Base-by-base conservation (phyloP, 1,139 yeast species). In the Ashbya aceris region DNA sequence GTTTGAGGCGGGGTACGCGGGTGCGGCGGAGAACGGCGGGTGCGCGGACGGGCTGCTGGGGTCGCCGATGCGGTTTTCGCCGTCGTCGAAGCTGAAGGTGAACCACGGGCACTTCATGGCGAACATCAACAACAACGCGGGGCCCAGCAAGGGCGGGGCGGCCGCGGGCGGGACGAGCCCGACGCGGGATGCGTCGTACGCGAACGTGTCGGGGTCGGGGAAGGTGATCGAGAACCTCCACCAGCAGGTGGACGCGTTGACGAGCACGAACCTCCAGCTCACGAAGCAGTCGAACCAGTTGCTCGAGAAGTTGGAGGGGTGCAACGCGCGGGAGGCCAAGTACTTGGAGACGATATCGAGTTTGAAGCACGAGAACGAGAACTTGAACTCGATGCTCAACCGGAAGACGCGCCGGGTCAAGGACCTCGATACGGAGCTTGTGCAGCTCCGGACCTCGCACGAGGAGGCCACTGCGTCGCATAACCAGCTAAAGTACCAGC, bases 351-450 rank as follows among this genome's bases (percentile, higher is more conserved):
- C 77, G 55, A 63, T 79, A 49, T 79, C 84, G 33, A 80, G 79
- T 51, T 68, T 80, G 28, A 80, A 79, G 58, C 85, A 79, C 55
- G 85, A 81, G 52, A 77, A 77, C 52, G 84, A 80, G 52, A 78
- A 79, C 66, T 68, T 79, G 35, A 75, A 71, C 50, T 78, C 84
- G 0, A 60, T 79, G 49, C 63, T 80, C 49, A 77, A 72, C 49
- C 65, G 87, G 46, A 79, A 80, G 55, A 81, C 79, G 54, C 68
- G 86, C 45, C 65, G 84, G 45, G 72, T 81, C 36, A 54, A 67
- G 33, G 87, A 80, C 53, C 60, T 79, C 51, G 86, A 82, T 56
- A 66, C 66, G 34, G 78, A 77, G 52, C 63, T 72, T 48, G 69
- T 68, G 39, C 75, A 73, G 12, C 53, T 75, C 20, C 59, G 67